A percentile compares a stretch with the other conserved stretches of the same genome.
These are phyloP conservation scores for Phytophthora agathidicida DNA, from an alignment of 352 stramenopile species.

Conservation along the genomic window DNA sequence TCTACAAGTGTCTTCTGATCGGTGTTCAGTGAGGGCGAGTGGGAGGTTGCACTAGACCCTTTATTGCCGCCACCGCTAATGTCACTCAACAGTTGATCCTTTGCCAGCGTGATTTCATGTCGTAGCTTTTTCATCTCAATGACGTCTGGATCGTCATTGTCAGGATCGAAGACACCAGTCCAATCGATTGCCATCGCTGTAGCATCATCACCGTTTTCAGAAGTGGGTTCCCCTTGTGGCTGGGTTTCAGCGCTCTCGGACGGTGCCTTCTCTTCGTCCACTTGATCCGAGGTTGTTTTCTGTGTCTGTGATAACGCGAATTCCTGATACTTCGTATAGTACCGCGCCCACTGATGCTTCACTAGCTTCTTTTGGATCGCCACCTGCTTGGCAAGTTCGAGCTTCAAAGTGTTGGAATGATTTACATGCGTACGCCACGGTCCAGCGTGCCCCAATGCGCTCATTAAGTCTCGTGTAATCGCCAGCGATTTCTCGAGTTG, in stretches of 20 bases:
- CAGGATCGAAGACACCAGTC: conserved; percentile 41
- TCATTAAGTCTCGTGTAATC: conserved; percentile 59
- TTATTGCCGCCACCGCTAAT: conserved; percentile 28
- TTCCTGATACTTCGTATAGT: conserved; percentile 55
- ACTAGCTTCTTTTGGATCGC: conserved; percentile 63
- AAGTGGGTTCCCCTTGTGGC: conserved; percentile 14
- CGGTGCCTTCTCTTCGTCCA: conserved; percentile 2
- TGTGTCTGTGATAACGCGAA: conserved; percentile 7
- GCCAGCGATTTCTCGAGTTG: conserved; percentile 57
- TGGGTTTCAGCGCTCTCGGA: conserved; percentile 4
- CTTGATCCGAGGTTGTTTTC: background rate
- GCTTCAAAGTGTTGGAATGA: conserved; percentile 67
- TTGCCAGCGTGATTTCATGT: conserved; percentile 62
- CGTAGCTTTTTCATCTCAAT: conserved; percentile 79
- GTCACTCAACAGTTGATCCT: conserved; percentile 46
- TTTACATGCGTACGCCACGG: conserved; percentile 70
- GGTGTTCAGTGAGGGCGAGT: conserved; percentile 13
- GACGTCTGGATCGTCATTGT: conserved; percentile 53
- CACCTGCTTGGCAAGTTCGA: conserved; percentile 55
- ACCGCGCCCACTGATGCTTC: conserved; percentile 63
- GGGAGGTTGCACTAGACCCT: background rate
- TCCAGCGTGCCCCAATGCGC: conserved; percentile 55
- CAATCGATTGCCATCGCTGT: conserved; percentile 34
- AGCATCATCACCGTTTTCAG: conserved; percentile 3
- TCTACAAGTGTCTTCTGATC: conserved; percentile 58